Conservation (phyloP, 1,284 basidiomycete genomes). For the Nidula niveotomentosa region DNA sequence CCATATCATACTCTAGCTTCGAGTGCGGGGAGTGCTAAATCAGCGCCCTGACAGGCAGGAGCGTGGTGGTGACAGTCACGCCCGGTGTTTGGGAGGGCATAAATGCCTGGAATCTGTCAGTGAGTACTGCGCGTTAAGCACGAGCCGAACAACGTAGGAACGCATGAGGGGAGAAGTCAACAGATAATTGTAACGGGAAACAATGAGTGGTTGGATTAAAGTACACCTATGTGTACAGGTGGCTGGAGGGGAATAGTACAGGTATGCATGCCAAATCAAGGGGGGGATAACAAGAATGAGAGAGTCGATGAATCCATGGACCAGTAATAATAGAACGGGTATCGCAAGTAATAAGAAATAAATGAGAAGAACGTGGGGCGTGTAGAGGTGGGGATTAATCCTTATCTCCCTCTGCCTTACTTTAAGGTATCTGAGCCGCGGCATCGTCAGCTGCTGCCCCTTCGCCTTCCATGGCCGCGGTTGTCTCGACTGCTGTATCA, state of each 20-base stretch:
- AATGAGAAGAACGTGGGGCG: background rate
- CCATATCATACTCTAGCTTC: too few species aligned
- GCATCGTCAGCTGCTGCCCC: background rate
- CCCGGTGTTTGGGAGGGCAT: too few species aligned
- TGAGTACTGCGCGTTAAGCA: background rate
- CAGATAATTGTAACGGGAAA: too few species aligned
- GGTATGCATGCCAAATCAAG: background rate
- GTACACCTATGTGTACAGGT: conserved; percentile 2
- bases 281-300: background rate
- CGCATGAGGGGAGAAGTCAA: background rate
- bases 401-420: background rate
- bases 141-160: background rate
- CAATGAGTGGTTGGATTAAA: background rate
- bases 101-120: too few species aligned
- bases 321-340: background rate
- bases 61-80: too few species aligned
- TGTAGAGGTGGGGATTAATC: background rate
- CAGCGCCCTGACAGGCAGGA: too few species aligned
- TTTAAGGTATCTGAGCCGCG: background rate
- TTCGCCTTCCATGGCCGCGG: background rate
- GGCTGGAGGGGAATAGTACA: background rate
- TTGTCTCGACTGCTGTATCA: background rate
- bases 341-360: background rate
- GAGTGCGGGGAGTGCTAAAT: too few species aligned
- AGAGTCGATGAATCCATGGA: background rate